Evolutionary conservation across 805 yeast genomes (phyloP).

Genomic region (Zygosaccharomyces bisporus): DNA sequence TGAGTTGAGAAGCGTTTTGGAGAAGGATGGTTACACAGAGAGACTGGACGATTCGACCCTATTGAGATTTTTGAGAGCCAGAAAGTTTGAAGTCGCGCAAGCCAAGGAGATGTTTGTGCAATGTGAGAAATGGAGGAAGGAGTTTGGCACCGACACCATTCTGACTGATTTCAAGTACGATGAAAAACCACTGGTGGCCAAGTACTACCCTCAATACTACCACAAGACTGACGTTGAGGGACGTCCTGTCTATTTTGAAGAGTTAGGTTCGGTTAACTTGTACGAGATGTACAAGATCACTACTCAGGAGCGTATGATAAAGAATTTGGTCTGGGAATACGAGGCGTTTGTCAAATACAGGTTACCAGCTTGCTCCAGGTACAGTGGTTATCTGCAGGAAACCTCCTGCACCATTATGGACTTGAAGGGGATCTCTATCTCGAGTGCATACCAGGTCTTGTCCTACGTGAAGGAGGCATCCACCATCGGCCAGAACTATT

Average conservation of each 20-base stretch:
- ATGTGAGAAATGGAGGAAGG: slow-evolving; percentile 90
- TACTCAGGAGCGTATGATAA: slow-evolving; percentile 91
- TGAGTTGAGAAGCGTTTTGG: slow-evolving; percentile 54
- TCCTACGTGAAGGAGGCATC: slow-evolving; percentile 91
- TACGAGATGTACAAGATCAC: slow-evolving; percentile 91
- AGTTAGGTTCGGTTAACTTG: slow-evolving; percentile 85
- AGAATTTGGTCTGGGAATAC: slow-evolving; percentile 96
- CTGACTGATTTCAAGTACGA: slow-evolving; percentile 82
- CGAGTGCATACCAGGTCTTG: slow-evolving; percentile 79
- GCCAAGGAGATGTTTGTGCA: slow-evolving; percentile 78
- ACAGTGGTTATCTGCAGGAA: slow-evolving; percentile 72
- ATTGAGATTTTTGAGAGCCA: slow-evolving; percentile 85
- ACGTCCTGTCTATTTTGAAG: slow-evolving; percentile 92
- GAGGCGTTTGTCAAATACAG: slow-evolving; percentile 82
- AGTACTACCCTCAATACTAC: slow-evolving; percentile 92
- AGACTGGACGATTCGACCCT: slow-evolving; percentile 85
- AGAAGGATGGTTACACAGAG: slow-evolving; percentile 61
- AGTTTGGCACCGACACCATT: slow-evolving; percentile 82
- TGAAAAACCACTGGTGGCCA: slow-evolving; percentile 89
- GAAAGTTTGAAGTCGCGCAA: slow-evolving; percentile 81
- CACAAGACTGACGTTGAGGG: slow-evolving; percentile 97
- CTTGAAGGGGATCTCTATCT: slow-evolving; percentile 86
- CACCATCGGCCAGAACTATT: slow-evolving; percentile 90
- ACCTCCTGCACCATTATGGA: slow-evolving; percentile 96
- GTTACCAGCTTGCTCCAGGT: slow-evolving; percentile 91